Conservation (phyloP, 805 yeast genomes). For the Brettanomyces anomalus region DNA sequence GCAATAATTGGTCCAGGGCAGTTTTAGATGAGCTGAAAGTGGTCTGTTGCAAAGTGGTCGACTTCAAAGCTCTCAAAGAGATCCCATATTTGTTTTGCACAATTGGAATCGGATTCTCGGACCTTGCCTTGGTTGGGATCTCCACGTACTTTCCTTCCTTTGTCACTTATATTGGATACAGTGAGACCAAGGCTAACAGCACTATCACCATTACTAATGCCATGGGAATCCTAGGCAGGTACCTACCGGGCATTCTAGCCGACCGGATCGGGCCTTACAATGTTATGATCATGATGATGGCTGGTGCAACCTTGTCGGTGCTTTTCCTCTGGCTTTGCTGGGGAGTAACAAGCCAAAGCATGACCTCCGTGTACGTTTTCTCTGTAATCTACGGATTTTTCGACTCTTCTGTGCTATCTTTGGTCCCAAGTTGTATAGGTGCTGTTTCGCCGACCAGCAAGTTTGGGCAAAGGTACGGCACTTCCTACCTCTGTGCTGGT, state of each 20-base stretch:
- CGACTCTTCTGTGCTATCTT: conserved; percentile 46
- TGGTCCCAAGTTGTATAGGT: conserved; percentile 54
- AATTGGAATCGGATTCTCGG: conserved; percentile 35
- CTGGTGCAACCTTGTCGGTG: conserved; percentile 28
- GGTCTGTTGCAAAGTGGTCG: conserved; percentile 25
- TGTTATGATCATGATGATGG: conserved; percentile 29
- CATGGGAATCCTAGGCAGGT: conserved; percentile 31
- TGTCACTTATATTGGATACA: conserved; percentile 29
- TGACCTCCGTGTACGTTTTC: conserved; percentile 37
- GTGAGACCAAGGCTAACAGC: conserved; percentile 28
- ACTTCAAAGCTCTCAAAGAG: conserved; percentile 29
- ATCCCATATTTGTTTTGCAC: conserved; percentile 32
- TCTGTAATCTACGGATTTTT: conserved; percentile 45
- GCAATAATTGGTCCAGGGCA: not conserved
- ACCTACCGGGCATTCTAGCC: conserved; percentile 31
- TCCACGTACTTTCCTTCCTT: conserved; percentile 47
- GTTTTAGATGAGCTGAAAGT: conserved; percentile 3
- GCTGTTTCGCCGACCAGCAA: conserved; percentile 47
- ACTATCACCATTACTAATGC: conserved; percentile 32
- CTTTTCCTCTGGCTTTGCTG: conserved; percentile 36
- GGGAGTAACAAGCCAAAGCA: conserved; percentile 11
- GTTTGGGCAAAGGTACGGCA: conserved; percentile 60
- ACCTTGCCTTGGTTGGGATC: conserved; percentile 37
- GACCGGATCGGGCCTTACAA: conserved; percentile 35
- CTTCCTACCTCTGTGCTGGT: conserved; percentile 38